These are phyloP conservation scores for Penicillium herquei DNA, from an alignment of 495 filamentous ascomycete species.

Conservation along the genomic window DNA sequence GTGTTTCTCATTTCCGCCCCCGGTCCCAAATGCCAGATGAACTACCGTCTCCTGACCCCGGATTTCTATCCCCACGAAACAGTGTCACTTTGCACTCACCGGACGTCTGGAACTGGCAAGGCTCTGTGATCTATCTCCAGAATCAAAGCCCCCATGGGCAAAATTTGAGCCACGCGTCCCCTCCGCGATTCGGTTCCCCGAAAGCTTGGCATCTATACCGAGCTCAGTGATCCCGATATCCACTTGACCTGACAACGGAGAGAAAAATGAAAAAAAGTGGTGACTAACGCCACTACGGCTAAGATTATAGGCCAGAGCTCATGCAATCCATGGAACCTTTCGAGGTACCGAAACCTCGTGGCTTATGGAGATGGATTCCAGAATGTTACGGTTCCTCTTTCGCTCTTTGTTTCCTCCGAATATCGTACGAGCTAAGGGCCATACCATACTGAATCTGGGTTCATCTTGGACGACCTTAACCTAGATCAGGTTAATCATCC, in stretches of 20 bases:
- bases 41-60: slow-evolving; percentile 8
- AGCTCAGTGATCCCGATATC: not conserved
- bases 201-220: not conserved
- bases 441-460: slow-evolving; percentile 5
- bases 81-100: slow-evolving; percentile 12
- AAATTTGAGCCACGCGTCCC: slow-evolving; percentile 2
- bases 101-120: slow-evolving; percentile 18
- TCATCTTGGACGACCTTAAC: not conserved
- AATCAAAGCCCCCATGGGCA: slow-evolving; percentile 11
- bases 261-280: not conserved
- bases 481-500: slow-evolving; percentile 1
- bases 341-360: slow-evolving; percentile 4
- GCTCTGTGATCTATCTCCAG: slow-evolving; percentile 6
- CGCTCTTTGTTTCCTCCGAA: not conserved
- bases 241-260: not conserved
- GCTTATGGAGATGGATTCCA: slow-evolving; percentile 4
- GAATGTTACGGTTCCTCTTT: slow-evolving; percentile 6
- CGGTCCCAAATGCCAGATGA: not conserved
- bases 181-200: not conserved
- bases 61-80: slow-evolving; percentile 13
- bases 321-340: slow-evolving; percentile 1
- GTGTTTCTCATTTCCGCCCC: slow-evolving; percentile 1
- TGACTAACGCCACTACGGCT: not conserved
- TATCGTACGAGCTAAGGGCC: not conserved
- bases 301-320: slow-evolving; percentile 2